Percentiles rank a stretch among this genome's conserved stretches.
Conservation (phyloP, 345 rosid genomes). For the Eucalyptus pumila region DNA sequence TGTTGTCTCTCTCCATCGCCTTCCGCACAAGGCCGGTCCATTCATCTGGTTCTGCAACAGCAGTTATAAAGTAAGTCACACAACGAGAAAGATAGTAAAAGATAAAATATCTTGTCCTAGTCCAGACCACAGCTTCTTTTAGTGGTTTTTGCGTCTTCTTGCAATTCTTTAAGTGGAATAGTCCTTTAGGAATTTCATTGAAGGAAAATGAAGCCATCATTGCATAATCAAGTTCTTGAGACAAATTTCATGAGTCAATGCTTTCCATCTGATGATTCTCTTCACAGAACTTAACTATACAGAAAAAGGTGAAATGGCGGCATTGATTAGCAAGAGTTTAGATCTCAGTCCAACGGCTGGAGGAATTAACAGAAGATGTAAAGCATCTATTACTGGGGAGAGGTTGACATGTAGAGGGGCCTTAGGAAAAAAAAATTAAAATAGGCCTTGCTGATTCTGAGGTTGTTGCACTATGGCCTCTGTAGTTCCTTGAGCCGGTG, state of each 20-base stretch:
- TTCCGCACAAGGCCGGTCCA: constrained; percentile 23
- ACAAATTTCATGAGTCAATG: neutral
- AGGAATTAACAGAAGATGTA: neutral
- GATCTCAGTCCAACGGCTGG: neutral
- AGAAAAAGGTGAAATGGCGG: neutral
- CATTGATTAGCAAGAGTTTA: neutral
- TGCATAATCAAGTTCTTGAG: neutral
- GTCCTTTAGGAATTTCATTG: neutral
- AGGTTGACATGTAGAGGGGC: neutral
- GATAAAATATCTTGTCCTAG: neutral
- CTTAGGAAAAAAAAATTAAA: neutral
- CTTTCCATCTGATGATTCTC: neutral
- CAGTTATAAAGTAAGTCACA: neutral
- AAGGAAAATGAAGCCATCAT: neutral
- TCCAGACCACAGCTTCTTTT: neutral
- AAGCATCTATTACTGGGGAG: neutral
- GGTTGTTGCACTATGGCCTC: neutral
- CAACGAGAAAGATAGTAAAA: neutral
- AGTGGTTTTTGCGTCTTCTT: neutral
- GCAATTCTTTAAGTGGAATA: neutral
- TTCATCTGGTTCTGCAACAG: constrained; percentile 20
- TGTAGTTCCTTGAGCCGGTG: neutral
- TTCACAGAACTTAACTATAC: neutral
- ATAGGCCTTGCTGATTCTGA: neutral
- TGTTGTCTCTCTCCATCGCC: constrained; percentile 28